Conservation (phyloP, 345 rosid species). For the Carallia brachiata region DNA sequence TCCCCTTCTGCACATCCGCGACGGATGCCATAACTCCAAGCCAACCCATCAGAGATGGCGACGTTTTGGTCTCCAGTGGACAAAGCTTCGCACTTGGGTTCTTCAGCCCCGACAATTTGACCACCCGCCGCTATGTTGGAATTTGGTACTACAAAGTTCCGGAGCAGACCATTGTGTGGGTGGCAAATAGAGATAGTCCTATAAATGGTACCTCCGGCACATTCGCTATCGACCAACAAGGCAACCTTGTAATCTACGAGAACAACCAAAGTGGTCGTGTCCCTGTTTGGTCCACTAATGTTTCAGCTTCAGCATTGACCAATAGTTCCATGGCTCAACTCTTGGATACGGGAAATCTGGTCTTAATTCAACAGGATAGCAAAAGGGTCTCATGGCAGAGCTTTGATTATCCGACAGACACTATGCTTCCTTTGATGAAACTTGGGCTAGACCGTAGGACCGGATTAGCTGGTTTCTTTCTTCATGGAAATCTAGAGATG, state of each 20-base stretch:
- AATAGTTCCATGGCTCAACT: constrained; percentile 17
- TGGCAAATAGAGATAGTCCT: constrained; percentile 8
- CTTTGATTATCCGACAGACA: constrained; percentile 34
- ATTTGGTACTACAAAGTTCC: constrained; percentile 15
- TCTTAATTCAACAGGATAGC: constrained; percentile 1
- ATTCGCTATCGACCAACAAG: constrained; percentile 1
- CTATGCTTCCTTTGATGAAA: constrained; percentile 29
- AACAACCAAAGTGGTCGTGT: neutral
- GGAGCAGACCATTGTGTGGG: constrained; percentile 14
- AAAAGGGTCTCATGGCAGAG: constrained; percentile 31
- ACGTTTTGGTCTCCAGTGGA: constrained; percentile 1
- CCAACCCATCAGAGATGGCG: constrained; percentile 2
- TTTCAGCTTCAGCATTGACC: neutral
- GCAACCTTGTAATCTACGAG: constrained; percentile 7
- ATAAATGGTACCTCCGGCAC: constrained; percentile 9
- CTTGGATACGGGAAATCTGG: constrained; percentile 31
- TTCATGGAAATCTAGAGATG: constrained; percentile 34
- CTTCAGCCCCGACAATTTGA: constrained; percentile 12
- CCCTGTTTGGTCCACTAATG: constrained; percentile 9
- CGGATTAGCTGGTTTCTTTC: constrained; percentile 16
- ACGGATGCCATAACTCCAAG: constrained; percentile 2
- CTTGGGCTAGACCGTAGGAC: constrained; percentile 20
- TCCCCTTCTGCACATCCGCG: neutral
- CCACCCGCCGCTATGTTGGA: constrained; percentile 11
- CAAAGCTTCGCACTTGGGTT: constrained; percentile 6